Percentiles rank a stretch among this genome's conserved stretches.
Evolutionary conservation across 2,329 filamentous ascomycete genomes (phyloP).

Genomic region (Neurospora crassa): DNA sequence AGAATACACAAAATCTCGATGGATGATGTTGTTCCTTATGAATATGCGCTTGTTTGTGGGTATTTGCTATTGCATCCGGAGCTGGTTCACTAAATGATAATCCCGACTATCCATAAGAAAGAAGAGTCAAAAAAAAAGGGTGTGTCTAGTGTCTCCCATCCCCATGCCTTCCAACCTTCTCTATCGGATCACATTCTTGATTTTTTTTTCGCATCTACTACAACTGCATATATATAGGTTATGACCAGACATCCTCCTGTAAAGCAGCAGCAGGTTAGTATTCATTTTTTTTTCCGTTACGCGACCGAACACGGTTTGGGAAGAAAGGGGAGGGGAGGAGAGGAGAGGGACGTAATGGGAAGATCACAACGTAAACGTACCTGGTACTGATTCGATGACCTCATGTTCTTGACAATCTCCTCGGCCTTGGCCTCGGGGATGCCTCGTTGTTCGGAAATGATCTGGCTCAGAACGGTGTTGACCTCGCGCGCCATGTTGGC

Average conservation of each 20-base stretch:
- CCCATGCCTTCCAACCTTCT: neutral
- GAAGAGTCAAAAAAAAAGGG: neutral
- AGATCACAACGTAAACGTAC: conserved; percentile 35
- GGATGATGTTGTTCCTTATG: neutral
- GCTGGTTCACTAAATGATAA: neutral
- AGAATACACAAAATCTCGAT: neutral
- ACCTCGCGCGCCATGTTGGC: conserved; percentile 95
- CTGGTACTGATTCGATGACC: conserved; percentile 91
- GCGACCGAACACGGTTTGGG: neutral
- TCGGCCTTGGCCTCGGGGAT: conserved; percentile 81
- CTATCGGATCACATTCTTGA: neutral
- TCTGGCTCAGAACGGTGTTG: conserved; percentile 75
- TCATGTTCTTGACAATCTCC: conserved; percentile 95
- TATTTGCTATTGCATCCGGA: neutral
- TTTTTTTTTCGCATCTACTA: neutral
- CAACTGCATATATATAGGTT: conserved; percentile 16
- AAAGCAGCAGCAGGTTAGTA: conserved; percentile 21
- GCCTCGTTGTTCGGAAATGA: conserved; percentile 75
- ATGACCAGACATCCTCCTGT: conserved; percentile 66
- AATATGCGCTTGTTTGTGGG: neutral
- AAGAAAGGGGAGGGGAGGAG: neutral
- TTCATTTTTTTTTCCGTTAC: neutral
- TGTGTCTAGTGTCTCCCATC: neutral
- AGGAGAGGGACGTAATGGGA: neutral
- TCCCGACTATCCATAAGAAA: neutral